These are phyloP conservation scores for Simplicillium aogashimaense DNA, from an alignment of 2,329 filamentous ascomycete species.

Conservation along the genomic window DNA sequence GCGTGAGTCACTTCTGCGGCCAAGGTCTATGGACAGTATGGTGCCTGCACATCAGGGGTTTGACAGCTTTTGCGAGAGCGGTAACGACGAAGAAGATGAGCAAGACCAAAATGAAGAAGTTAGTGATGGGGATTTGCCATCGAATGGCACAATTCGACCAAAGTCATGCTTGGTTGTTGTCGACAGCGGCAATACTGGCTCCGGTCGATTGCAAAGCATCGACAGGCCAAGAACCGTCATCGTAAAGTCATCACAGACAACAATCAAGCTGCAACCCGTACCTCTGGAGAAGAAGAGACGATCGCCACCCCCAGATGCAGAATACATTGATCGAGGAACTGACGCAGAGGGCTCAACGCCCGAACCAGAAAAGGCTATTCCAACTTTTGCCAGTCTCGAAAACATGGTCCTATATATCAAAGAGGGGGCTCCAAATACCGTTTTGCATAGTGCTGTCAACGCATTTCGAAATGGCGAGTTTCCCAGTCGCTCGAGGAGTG, in stretches of 20 bases:
- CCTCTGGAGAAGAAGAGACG: constrained; percentile 16
- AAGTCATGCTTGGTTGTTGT: constrained; percentile 17
- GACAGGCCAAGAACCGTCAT: constrained; percentile 20
- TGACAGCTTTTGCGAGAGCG: too few species aligned
- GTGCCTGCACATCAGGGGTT: too few species aligned
- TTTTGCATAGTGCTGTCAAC: constrained; percentile 36
- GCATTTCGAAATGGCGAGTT: constrained; percentile 24
- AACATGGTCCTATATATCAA: constrained; percentile 47
- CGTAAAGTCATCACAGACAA: constrained; percentile 16
- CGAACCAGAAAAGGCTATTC: constrained; percentile 16
- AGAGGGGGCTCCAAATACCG: constrained; percentile 26
- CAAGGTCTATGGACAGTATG: too few species aligned
- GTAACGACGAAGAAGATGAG: too few species aligned
- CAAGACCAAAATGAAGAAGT: too few species aligned
- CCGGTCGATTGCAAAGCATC: constrained; percentile 14
- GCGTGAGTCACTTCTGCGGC: too few species aligned
- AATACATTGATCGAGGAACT: constrained; percentile 29
- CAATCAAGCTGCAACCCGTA: constrained; percentile 19
- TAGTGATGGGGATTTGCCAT: too few species aligned
- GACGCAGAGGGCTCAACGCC: constrained; percentile 19
- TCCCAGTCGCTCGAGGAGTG: constrained; percentile 4
- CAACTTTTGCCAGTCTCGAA: constrained; percentile 42
- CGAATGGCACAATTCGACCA: constrained; percentile 8
- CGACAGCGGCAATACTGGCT: constrained; percentile 10
- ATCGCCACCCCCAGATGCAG: constrained; percentile 11